phyloP scores from a whole-genome alignment of 495 filamentous ascomycete genomes.

The Neurospora sp. region DNA sequence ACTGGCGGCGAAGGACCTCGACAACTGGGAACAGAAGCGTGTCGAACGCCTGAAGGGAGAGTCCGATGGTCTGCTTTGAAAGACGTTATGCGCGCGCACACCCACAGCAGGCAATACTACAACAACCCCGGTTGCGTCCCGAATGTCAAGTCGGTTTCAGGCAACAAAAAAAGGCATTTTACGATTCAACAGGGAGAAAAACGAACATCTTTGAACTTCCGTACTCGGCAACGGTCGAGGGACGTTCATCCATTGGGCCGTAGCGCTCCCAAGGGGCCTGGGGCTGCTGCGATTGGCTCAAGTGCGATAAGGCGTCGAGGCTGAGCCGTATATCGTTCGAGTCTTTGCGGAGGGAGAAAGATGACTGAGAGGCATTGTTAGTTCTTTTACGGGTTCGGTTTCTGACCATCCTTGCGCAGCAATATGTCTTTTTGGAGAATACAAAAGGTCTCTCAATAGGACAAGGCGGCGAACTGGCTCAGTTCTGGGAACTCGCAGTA shows the following conservation, averaged over 20 bases:
- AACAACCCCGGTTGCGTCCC: not conserved
- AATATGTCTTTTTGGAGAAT: not conserved
- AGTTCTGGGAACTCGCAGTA: not conserved
- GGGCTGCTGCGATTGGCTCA: not conserved
- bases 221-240: not conserved
- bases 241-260: not conserved
- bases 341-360: not conserved
- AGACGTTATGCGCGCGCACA: not conserved
- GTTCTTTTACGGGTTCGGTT: not conserved
- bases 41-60: conserved; percentile 84
- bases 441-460: not conserved
- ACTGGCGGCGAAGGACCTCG: conserved; percentile 81
- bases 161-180: not conserved
- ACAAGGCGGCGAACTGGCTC: not conserved
- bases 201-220: not conserved
- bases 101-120: not conserved
- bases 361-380: not conserved
- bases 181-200: not conserved
- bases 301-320: not conserved
- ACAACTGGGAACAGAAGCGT: conserved; percentile 93
- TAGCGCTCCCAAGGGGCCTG: not conserved
- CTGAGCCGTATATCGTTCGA: not conserved
- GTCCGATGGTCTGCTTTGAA: conserved; percentile 71
- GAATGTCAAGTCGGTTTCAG: not conserved
- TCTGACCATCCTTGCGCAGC: not conserved